Conservation (phyloP, 805 yeast species). For the Tetrapisispora nanseiensis region DNA sequence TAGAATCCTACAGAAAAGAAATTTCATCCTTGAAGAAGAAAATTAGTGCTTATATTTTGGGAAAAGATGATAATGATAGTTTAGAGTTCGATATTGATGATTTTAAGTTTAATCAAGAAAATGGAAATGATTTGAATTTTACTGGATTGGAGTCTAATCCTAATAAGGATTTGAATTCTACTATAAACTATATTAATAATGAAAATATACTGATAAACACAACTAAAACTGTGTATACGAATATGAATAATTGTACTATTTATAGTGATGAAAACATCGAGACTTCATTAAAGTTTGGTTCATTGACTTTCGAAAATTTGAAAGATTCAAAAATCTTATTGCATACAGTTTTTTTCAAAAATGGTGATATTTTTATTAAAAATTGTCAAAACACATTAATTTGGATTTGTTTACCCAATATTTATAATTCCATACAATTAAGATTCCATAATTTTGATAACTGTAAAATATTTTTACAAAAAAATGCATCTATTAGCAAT, state of each 20-base stretch:
- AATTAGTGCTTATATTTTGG: not conserved
- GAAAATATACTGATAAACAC: slow-evolving; percentile 2
- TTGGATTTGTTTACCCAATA: slow-evolving; percentile 6
- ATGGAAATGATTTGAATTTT: not conserved
- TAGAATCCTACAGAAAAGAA: not conserved
- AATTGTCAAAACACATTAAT: slow-evolving; percentile 12
- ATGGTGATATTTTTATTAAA: slow-evolving; percentile 20
- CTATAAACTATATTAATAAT: not conserved
- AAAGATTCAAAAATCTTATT: slow-evolving; percentile 9
- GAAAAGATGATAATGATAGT: not conserved
- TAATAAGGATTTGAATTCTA: too few species aligned
- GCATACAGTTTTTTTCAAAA: slow-evolving; percentile 11
- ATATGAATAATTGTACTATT: slow-evolving; percentile 10
- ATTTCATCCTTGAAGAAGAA: not conserved
- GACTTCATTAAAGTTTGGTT: slow-evolving; percentile 8
- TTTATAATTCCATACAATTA: slow-evolving; percentile 15
- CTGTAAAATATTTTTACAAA: slow-evolving; percentile 15
- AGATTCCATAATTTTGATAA: slow-evolving; percentile 16
- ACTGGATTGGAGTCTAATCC: too few species aligned
- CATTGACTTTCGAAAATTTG: slow-evolving; percentile 13
- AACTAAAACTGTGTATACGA: slow-evolving; percentile 6
- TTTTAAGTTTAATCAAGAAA: too few species aligned
- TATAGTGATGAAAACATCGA: too few species aligned
- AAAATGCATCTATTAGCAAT: not conserved
- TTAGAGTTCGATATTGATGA: not conserved